Conservation (phyloP, 306 rosid species). For the Begonia fuchsioides region DNA sequence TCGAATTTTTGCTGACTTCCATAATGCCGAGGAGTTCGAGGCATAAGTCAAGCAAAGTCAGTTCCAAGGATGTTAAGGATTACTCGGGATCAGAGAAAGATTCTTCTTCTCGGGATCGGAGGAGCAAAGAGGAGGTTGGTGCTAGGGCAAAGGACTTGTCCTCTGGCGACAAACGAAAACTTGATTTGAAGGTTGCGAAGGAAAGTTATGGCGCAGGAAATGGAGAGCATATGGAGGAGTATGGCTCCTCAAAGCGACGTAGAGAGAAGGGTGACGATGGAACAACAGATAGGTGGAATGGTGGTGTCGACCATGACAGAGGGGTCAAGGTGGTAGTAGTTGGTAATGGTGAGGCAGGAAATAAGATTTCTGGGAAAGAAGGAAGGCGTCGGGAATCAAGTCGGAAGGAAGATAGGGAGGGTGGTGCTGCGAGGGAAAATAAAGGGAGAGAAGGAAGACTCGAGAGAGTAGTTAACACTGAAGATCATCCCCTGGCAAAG, state of each 20-base stretch:
- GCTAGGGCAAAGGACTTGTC: slow-evolving; percentile 51
- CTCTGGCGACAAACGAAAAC: slow-evolving; percentile 65
- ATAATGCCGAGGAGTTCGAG: slow-evolving; percentile 95
- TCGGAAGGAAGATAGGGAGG: slow-evolving; percentile 59
- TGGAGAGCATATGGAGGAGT: slow-evolving; percentile 55
- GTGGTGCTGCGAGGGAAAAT: slow-evolving; percentile 49
- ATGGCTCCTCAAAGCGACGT: slow-evolving; percentile 67
- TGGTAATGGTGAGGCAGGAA: slow-evolving; percentile 56
- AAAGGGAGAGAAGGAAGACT: slow-evolving; percentile 54
- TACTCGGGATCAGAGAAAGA: slow-evolving; percentile 90
- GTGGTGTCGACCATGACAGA: slow-evolving; percentile 66
- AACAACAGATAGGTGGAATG: slow-evolving; percentile 85
- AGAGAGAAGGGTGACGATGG: slow-evolving; percentile 46
- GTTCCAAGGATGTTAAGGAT: slow-evolving; percentile 62
- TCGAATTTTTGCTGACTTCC: slow-evolving; percentile 28
- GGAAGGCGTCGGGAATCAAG: slow-evolving; percentile 72
- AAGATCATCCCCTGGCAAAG: slow-evolving; percentile 45
- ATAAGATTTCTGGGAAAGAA: slow-evolving; percentile 58
- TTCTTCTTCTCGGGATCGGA: slow-evolving; percentile 63
- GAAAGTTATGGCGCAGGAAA: slow-evolving; percentile 36
- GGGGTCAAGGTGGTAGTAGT: slow-evolving; percentile 58
- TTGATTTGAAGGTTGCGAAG: slow-evolving; percentile 59
- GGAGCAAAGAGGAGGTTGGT: slow-evolving; percentile 47
- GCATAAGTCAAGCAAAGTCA: slow-evolving; percentile 91
- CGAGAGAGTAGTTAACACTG: slow-evolving; percentile 45